Percentiles rank a stretch among this genome's conserved stretches.
Conservation (phyloP, 805 yeast species). For the Yamadazyma sp. region DNA sequence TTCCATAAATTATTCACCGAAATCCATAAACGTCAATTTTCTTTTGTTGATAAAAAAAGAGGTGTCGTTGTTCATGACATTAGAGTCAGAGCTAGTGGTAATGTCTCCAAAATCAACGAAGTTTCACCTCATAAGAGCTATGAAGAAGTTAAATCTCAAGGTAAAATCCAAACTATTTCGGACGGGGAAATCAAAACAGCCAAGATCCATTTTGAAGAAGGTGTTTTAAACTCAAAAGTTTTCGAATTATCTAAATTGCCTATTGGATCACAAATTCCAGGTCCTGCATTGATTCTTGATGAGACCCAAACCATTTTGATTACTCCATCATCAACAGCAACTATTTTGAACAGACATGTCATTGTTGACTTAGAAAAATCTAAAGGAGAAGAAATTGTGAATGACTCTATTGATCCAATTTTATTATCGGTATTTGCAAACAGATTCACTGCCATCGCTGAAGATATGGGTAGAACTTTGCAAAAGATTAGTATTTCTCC, state of each 20-base stretch:
- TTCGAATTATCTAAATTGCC: constrained; percentile 52
- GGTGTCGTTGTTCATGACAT: constrained; percentile 67
- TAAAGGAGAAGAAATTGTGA: constrained; percentile 5
- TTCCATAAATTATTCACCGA: constrained; percentile 47
- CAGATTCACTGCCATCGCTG: constrained; percentile 87
- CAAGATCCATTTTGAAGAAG: constrained; percentile 54
- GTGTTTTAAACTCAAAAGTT: constrained; percentile 43
- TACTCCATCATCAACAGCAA: constrained; percentile 58
- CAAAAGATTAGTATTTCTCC: constrained; percentile 80
- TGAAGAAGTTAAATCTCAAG: constrained; percentile 18
- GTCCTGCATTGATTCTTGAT: constrained; percentile 79
- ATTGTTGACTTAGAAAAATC: constrained; percentile 34
- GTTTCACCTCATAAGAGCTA: constrained; percentile 49
- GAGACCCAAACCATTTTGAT: constrained; percentile 77
- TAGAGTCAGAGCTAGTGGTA: constrained; percentile 68
- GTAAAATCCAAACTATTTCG: constrained; percentile 2
- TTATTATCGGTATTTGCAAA: constrained; percentile 75
- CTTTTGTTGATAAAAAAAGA: constrained; percentile 54
- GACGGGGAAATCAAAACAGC: constrained; percentile 4
- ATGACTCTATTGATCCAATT: constrained; percentile 57
- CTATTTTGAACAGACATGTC: constrained; percentile 60
- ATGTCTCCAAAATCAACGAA: constrained; percentile 40
- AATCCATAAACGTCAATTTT: constrained; percentile 64
- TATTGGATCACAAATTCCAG: constrained; percentile 52
- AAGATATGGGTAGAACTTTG: constrained; percentile 80